These are phyloP conservation scores for Lophiostoma macrostomum DNA, from an alignment of 495 filamentous ascomycete species.

Conservation along the genomic window DNA sequence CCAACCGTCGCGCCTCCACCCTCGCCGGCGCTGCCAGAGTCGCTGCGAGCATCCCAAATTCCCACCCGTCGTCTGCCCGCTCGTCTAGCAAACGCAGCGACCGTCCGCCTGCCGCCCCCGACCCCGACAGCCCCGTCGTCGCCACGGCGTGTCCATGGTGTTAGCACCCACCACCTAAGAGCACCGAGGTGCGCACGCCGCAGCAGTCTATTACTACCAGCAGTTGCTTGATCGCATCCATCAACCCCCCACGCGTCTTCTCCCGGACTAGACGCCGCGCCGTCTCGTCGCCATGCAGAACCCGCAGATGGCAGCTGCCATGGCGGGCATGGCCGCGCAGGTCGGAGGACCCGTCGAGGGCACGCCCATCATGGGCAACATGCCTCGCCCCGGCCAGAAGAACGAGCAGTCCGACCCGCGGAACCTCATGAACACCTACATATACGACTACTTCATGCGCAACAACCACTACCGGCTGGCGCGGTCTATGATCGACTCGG, in stretches of 20 bases:
- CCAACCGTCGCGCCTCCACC: not conserved
- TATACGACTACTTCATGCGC: constrained; percentile 93
- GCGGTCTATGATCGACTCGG: constrained; percentile 64
- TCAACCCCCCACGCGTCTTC: not conserved
- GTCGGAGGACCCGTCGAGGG: constrained; percentile 36
- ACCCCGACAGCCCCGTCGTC: constrained; percentile 9
- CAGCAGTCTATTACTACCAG: not conserved
- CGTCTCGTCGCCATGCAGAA: constrained; percentile 34
- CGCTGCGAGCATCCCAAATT: not conserved
- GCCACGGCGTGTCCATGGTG: constrained; percentile 32
- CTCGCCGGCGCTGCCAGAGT: not conserved
- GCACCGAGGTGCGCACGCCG: constrained; percentile 16
- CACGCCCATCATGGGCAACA: constrained; percentile 34
- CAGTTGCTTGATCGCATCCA: not conserved
- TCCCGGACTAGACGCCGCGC: not conserved
- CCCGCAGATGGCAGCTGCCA: constrained; percentile 33
- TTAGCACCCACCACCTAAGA: constrained; percentile 16
- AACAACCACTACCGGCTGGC: constrained; percentile 78
- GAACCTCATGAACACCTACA: constrained; percentile 76
- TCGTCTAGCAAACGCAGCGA: constrained; percentile 17
- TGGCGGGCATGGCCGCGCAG: constrained; percentile 35
- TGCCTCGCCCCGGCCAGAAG: constrained; percentile 5
- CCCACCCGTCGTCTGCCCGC: constrained; percentile 3
- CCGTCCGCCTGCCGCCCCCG: constrained; percentile 17
- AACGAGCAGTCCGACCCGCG: constrained; percentile 13